Evolutionary conservation across 257 asterid species (phyloP), one percentile per base, ranked within the genome.

Genomic region (Lavandula angustifolia): DNA sequence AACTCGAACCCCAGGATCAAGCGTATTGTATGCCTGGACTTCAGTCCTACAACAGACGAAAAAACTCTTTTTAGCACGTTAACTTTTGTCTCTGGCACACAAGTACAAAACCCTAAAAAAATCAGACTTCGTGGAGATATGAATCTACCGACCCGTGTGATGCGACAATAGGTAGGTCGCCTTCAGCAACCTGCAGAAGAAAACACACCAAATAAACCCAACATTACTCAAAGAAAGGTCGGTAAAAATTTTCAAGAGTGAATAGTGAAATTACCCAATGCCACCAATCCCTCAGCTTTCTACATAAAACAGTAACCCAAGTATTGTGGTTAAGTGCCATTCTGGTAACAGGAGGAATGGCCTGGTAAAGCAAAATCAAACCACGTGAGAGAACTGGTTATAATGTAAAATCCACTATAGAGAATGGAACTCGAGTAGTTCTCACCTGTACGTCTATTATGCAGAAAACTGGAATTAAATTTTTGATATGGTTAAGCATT

Each of bases 231-330:
- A 0, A 16, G 5, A 73, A 68, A 67, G 6, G 66, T 49, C 27
- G 66, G 54, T 29, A 40, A 17, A 14, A 35, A 5, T 57, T 57
- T 51, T 73, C 47, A 66, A 60, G 64, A 27, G 43, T 31, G 63
- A 51, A 62, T 64, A 46, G 58, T 42, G 54, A 81, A 66, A 67
- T 80, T 94, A 94, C 99, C 99, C 96, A 91, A 58, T 86, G 95
- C 99, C 99, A 94, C 96, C 98, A 94, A 76, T 94, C 96, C 71
- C 91, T 77, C 74, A 94, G 75, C 78, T 94, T 94, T 78, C 96
- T 76, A 81, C 99, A 94, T 46, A 94, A 73, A 68, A 94, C 98
- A 43, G 99, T 94, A 59, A 94, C 62, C 99, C 99, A 94, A 51
- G 98, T 94, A 67, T 65, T 65, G 53, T 78, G 95, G 41, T 95